Evolutionary conservation across 2,329 filamentous ascomycete genomes (phyloP), one percentile per base, ranked within the genome.

Genomic region (Dothidotthia symphoricarpi): DNA sequence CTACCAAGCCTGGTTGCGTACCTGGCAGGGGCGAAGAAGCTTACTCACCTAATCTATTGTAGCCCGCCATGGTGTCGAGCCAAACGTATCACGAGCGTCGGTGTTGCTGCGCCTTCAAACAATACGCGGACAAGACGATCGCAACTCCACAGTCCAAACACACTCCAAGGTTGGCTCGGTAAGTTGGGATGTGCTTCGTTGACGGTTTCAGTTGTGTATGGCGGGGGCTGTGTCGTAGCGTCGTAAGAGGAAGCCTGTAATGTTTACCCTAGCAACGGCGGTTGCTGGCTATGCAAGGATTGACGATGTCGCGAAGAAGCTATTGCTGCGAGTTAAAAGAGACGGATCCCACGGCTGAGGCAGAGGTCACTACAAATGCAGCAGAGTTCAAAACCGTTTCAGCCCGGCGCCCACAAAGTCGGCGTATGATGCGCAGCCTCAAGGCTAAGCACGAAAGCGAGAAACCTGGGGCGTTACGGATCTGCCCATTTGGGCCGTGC

Each of bases 41-140:
- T 31, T 41, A 63, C 63, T 53, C 46, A 67, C 63, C 63, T 28
- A 67, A 47, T 47, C 61, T 52, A 35, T 67, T 64, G 51, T 67
- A 67, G 42, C 52, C 51, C 42, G 61, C 58, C 63, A 66, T 64
- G 41, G 29, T 47, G 42, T 39, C 30, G 39, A 34, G 22, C 39
- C 9, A 22, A 9, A 22, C 19, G 19, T 22, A 22, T 22, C 19
- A 22, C 19, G 26, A 31, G 28, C 12, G 35, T 15, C 28, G 33
- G 25, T 41, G 46, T 31, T 55, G 53, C 52, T 56, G 55, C 47
- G 56, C 55, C 51, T 43, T 55, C 38, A 40, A 46, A 40, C 43
- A 39, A 37, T 16, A 41, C 26, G 42, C 48, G 47, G 45, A 46
- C 43, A 47, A 41, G 49, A 45, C 43, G 29, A 49, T 50, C 28